Conservation (phyloP, 768 basidiomycete genomes). For the Coprinellus aureogranulatus region DNA sequence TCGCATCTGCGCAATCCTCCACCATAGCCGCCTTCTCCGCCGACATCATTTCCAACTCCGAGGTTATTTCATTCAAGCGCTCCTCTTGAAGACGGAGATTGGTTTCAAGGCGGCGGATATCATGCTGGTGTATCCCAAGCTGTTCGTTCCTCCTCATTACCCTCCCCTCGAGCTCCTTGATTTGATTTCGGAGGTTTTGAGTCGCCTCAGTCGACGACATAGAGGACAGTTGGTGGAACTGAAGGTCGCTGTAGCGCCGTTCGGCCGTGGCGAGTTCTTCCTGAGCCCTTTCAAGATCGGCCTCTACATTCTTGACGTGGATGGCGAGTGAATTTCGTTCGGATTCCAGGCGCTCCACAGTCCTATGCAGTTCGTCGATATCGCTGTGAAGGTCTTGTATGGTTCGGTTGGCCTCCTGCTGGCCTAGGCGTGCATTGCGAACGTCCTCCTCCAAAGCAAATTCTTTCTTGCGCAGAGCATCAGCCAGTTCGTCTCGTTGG, state of each 20-base stretch:
- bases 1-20: conserved; percentile 77
- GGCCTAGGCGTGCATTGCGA: conserved; percentile 30
- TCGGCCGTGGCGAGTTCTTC: conserved; percentile 57
- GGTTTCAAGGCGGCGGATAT: conserved; percentile 71
- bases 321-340: conserved; percentile 66
- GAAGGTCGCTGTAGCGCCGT: conserved; percentile 57
- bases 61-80: conserved; percentile 63
- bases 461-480: conserved; percentile 32
- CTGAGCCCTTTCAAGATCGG: conserved; percentile 53
- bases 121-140: conserved; percentile 76
- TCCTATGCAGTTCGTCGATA: conserved; percentile 41
- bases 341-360: conserved; percentile 57
- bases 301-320: conserved; percentile 60
- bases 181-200: conserved; percentile 56
- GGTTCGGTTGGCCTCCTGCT: conserved; percentile 34
- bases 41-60: conserved; percentile 62
- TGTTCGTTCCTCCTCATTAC: conserved; percentile 68
- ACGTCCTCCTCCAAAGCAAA: conserved; percentile 28
- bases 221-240: conserved; percentile 62
- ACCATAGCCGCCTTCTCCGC: conserved; percentile 79
- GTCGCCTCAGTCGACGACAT: conserved; percentile 60
- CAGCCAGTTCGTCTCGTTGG: conserved; percentile 36
- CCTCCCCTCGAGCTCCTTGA: conserved; percentile 66
- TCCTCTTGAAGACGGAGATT: conserved; percentile 77
- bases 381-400: conserved; percentile 43